Base-by-base conservation (phyloP, 306 rosid species). In the Sophora flavescens region DNA sequence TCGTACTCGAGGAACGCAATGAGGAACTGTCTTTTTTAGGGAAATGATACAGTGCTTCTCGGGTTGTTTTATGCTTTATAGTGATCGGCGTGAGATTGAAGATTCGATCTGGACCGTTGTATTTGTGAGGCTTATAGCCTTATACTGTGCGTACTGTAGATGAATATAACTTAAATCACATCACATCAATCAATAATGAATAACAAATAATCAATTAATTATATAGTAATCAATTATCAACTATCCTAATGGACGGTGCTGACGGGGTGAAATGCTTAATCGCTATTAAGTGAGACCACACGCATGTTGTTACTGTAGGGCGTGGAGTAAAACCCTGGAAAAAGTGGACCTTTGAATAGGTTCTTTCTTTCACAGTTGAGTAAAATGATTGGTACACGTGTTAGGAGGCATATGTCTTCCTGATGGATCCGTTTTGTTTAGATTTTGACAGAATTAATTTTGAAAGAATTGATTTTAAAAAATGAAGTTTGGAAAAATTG, bases 1-100 rank as follows among this genome's bases (percentile, higher is more conserved):
- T 74, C 79, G 53, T 64, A 77, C 44, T 64, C 18, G 77, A 80
- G 50, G 69, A 85, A 70, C 64, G 80, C 58, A 22, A 70, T 67
- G 84, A 52, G 14, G 68, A 83, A 78, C 80, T 69, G 81, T 51
- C 18, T 12, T 4, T 12, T 2, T 0, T 68, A 47, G 44, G 44
- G 62, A 4, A 39, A 62, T 61, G 48, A 18, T 75, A 51, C 14
- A 1, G 1, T 68, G 76, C 52, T 68, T 75, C 70, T 0, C 76
- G 61, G 36, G 6, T 4, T 2, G 0, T 8, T 17, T 36, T 7
- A 17, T 8, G 44, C 8, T 41, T 11, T 61, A 39, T 18, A 33
- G 45, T 63, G 48, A 18, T 6, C 14, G n/a, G 32, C 5, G 69
- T 64, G 2, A 4, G 6, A 2, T 36, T 36, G 0, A 2, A 22